Conservation (phyloP, 768 basidiomycete genomes). For the Mycena vitilis region DNA sequence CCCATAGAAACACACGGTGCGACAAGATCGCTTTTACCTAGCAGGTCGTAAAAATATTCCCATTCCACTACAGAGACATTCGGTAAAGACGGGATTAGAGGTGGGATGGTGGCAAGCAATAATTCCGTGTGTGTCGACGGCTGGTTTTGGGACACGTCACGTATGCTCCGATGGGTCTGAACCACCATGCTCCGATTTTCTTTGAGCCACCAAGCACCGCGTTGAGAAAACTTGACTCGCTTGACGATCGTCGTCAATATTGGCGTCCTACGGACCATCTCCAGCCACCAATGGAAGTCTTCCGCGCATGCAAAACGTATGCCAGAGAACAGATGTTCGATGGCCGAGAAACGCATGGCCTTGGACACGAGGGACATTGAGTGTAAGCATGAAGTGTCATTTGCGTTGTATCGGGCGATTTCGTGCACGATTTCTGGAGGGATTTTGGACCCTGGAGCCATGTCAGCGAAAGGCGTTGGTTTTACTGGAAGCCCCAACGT, state of each 20-base stretch:
- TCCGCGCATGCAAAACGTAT: conserved; percentile 22
- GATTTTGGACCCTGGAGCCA: conserved; percentile 16
- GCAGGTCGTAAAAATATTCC: neutral
- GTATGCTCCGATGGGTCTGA: too few species aligned
- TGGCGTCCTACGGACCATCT: conserved; percentile 24
- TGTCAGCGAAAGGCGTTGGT: too few species aligned
- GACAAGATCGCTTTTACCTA: too few species aligned
- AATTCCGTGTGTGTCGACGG: neutral
- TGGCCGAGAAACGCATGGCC: conserved; percentile 11
- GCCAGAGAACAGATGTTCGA: conserved; percentile 13
- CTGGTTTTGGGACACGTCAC: neutral
- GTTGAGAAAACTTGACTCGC: conserved; percentile 17
- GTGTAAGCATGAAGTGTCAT: conserved; percentile 10
- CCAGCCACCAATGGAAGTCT: conserved; percentile 28
- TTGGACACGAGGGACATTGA: conserved; percentile 24
- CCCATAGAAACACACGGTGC: neutral
- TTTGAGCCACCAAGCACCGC: too few species aligned
- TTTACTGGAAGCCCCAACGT: too few species aligned
- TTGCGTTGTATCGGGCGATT: conserved; percentile 25
- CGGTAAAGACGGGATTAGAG: neutral
- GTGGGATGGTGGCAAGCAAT: neutral
- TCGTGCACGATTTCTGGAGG: conserved; percentile 25
- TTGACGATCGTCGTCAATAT: conserved; percentile 6
- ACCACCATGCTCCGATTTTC: too few species aligned
- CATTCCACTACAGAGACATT: neutral